A percentile compares a stretch with the other conserved stretches of the same genome.
Conservation (phyloP, 179 eudicot species). For the Corrigiola litoralis region DNA sequence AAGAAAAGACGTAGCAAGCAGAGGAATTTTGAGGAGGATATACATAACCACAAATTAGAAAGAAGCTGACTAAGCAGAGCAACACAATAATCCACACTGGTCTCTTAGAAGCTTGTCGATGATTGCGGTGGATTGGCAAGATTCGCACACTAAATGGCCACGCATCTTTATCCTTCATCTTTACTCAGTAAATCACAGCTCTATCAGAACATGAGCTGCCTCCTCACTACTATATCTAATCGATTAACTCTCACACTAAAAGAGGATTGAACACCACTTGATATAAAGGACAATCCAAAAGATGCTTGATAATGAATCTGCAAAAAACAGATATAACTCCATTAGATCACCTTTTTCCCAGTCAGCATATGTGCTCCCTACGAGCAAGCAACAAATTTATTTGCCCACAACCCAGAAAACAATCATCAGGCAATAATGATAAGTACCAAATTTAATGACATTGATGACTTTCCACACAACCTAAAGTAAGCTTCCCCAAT, state of each 20-base stretch:
- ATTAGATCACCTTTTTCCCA: slow-evolving; percentile 7
- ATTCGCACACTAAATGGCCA: slow-evolving; percentile 71
- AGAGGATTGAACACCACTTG: background rate
- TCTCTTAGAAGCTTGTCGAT: slow-evolving; percentile 56
- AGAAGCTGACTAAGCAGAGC: slow-evolving; percentile 62
- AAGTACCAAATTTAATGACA: background rate
- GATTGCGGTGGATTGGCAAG: slow-evolving; percentile 59
- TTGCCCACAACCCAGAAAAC: background rate
- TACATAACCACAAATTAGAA: slow-evolving; percentile 73
- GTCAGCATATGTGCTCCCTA: background rate
- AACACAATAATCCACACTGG: slow-evolving; percentile 86
- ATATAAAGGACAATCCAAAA: background rate
- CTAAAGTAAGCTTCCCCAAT: background rate
- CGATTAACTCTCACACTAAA: background rate
- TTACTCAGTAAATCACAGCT: slow-evolving; percentile 33
- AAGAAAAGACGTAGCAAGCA: slow-evolving; percentile 78
- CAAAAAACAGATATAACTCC: slow-evolving; percentile 1
- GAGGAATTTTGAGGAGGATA: slow-evolving; percentile 72
- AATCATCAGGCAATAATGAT: background rate
- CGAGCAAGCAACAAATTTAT: background rate
- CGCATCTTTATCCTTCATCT: slow-evolving; percentile 58
- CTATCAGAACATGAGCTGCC: slow-evolving; percentile 15
- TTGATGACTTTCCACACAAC: background rate
- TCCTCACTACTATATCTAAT: slow-evolving; percentile 5
- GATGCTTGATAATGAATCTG: slow-evolving; percentile 13